A percentile compares a stretch with the other conserved stretches of the same genome.
Conservation (phyloP, 768 basidiomycete genomes). For the Grammothele lineata region DNA sequence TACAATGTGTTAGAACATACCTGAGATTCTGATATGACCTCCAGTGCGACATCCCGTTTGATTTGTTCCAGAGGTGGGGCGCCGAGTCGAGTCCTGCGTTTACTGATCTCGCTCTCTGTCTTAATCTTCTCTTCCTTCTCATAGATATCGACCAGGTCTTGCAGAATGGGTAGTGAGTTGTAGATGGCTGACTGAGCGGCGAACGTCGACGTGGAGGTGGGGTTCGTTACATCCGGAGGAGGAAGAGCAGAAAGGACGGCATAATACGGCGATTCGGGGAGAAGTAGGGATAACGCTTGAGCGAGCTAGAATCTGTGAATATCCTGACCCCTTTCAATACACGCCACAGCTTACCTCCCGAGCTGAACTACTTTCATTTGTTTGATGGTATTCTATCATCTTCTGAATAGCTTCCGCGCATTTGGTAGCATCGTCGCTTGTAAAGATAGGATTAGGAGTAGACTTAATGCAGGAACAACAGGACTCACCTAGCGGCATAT, state of each 20-base stretch:
- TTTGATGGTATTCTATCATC: slow-evolving; percentile 56
- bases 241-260: slow-evolving; percentile 62
- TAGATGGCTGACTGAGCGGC: slow-evolving; percentile 59
- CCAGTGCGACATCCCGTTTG: slow-evolving; percentile 59
- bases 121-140: slow-evolving; percentile 59
- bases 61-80: slow-evolving; percentile 56
- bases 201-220: slow-evolving; percentile 55
- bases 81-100: slow-evolving; percentile 72
- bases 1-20: slow-evolving; percentile 35
- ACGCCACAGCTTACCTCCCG: slow-evolving; percentile 41
- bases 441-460: too few relatives aligned
- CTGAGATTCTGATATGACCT: slow-evolving; percentile 58
- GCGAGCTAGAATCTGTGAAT: slow-evolving; percentile 50
- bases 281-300: slow-evolving; percentile 59
- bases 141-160: slow-evolving; percentile 63
- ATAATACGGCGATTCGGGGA: slow-evolving; percentile 70
- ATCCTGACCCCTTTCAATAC: not conserved
- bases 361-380: slow-evolving; percentile 46
- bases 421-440: slow-evolving; percentile 73
- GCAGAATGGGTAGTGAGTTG: slow-evolving; percentile 63
- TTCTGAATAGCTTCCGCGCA: slow-evolving; percentile 82
- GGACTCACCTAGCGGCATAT: too few relatives aligned
- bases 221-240: slow-evolving; percentile 71
- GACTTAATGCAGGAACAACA: too few relatives aligned
- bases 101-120: slow-evolving; percentile 67